Percentiles rank a stretch among this genome's conserved stretches.
phyloP scores from a whole-genome alignment of 2,329 filamentous ascomycete genomes.

The Tolypocladium guangdongense region DNA sequence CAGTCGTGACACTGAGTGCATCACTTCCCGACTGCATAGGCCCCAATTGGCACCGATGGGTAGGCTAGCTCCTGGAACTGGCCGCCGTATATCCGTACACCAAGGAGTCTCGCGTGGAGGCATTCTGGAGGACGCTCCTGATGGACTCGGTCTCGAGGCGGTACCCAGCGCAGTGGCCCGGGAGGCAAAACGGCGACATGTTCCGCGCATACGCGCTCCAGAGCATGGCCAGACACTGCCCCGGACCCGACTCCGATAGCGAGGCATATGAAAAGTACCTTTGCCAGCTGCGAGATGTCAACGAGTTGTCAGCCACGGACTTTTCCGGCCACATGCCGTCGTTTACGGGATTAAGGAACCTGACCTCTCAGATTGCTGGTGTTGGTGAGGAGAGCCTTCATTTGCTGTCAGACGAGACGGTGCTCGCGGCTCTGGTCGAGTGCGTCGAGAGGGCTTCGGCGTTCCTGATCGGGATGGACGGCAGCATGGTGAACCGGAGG shows the following conservation, averaged over 20 bases:
- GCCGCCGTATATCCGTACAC: conserved; percentile 3
- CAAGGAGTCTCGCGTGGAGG: conserved; percentile 5
- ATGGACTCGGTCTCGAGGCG: conserved; percentile 3
- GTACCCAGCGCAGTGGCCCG: conserved; percentile 2
- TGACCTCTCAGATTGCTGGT: not conserved
- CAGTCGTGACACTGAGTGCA: not conserved
- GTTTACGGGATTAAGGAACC: not conserved
- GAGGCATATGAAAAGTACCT: not conserved
- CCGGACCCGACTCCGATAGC: not conserved
- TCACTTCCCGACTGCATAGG: not conserved
- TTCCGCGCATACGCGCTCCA: not conserved
- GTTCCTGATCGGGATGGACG: not conserved
- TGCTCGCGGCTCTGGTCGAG: not conserved
- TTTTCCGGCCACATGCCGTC: not conserved
- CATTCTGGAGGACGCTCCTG: conserved; percentile 7
- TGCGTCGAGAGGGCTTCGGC: not conserved
- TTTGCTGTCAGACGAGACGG: not conserved
- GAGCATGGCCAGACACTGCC: not conserved
- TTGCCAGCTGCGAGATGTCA: not conserved
- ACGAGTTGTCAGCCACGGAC: not conserved
- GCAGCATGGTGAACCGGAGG: conserved; percentile 1
- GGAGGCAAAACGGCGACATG: not conserved
- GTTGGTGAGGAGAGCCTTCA: not conserved
- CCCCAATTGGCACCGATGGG: conserved; percentile 1
- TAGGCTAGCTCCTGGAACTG: conserved; percentile 4